Conservation (phyloP, 179 eudicot genomes). For the Vitellaria paradoxa region DNA sequence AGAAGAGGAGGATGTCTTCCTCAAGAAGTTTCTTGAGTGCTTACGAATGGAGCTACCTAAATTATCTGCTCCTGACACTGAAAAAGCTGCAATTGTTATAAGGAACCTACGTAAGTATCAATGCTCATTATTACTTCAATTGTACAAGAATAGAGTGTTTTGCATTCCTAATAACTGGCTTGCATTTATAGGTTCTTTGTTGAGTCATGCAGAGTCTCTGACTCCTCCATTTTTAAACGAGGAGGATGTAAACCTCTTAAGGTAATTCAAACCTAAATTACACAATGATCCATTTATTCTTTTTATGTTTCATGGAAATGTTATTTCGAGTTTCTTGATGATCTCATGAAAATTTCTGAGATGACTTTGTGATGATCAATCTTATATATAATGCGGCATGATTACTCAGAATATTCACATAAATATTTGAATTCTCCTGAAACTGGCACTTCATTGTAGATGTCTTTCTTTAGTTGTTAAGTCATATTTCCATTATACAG, state of each 20-base stretch:
- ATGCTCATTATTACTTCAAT: not conserved
- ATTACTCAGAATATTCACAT: not conserved
- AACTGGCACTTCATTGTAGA: not conserved
- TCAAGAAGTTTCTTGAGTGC: slow-evolving; percentile 70
- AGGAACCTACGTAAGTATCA: slow-evolving; percentile 63
- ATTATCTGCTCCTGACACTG: slow-evolving; percentile 36
- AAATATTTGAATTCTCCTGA: not conserved
- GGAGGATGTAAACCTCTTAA: slow-evolving; percentile 90
- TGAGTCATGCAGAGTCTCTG: slow-evolving; percentile 88
- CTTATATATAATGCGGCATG: too few species aligned
- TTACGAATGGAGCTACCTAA: slow-evolving; percentile 44
- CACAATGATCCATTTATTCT: not conserved
- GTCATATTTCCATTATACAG: not conserved
- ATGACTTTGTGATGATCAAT: not conserved
- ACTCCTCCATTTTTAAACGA: slow-evolving; percentile 71
- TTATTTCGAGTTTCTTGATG: slow-evolving; percentile 1
- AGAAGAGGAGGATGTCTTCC: slow-evolving; percentile 89
- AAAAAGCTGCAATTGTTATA: slow-evolving; percentile 55
- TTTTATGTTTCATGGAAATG: not conserved
- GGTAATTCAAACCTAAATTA: slow-evolving; percentile 37
- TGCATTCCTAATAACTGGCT: too few species aligned
- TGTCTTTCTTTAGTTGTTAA: not conserved
- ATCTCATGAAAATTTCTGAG: slow-evolving; percentile 2
- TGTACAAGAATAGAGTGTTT: too few species aligned
- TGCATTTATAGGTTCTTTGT: slow-evolving; percentile 79